A percentile compares a stretch with the other conserved stretches of the same genome.
Conservation (phyloP, 2,329 filamentous ascomycete genomes). For the Sarocladiaceae sp. region DNA sequence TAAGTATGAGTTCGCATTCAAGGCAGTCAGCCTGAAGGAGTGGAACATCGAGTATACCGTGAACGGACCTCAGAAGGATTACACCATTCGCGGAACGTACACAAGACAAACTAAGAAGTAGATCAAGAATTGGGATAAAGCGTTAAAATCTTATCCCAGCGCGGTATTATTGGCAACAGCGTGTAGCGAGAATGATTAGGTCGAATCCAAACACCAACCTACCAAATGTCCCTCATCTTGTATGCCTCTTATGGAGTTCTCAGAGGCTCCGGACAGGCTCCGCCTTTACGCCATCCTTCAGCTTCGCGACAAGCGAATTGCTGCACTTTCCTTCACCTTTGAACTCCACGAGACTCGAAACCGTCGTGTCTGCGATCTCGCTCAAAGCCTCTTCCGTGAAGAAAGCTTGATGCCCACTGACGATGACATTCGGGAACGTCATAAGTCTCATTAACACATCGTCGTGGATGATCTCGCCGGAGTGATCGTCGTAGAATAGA, state of each 20-base stretch:
- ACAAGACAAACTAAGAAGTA: conserved; percentile 25
- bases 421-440: conserved; percentile 64
- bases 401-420: conserved; percentile 67
- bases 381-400: conserved; percentile 62
- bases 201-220: no score
- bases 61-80: conserved; percentile 70
- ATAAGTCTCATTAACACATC: conserved; percentile 62
- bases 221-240: no score
- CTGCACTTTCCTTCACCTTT: conserved; percentile 26
- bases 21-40: conserved; percentile 48
- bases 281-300: not conserved
- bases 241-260: no score
- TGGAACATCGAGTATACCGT: conserved; percentile 64
- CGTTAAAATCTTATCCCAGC: no score
- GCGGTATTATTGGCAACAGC: no score
- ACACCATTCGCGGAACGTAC: conserved; percentile 55
- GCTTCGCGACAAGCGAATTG: conserved; percentile 28
- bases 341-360: conserved; percentile 52
- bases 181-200: no score
- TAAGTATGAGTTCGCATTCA: conserved; percentile 61
- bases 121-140: not conserved
- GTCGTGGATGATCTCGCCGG: conserved; percentile 61
- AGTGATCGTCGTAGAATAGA: conserved; percentile 64
- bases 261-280: conserved; percentile 20
- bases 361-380: conserved; percentile 58